Base-by-base conservation (phyloP, 768 basidiomycete species). In the Boletus patriciae region DNA sequence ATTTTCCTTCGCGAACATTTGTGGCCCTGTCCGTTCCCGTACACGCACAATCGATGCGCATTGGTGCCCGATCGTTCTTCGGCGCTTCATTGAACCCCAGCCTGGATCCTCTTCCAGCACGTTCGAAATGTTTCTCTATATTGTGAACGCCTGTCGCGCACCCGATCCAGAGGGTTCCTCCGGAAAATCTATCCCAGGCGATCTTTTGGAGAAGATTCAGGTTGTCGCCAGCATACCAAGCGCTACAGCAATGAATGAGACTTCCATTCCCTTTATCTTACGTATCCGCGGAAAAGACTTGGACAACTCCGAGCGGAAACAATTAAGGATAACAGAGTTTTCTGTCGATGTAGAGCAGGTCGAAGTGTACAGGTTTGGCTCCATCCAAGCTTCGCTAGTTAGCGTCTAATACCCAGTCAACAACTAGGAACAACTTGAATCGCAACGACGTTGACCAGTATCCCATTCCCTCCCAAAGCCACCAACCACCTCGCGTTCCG, bases 401-500 rank as follows among this genome's bases (percentile, higher is more conserved):
- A 12, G 15, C 46, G 60, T 46, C 62, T 66, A 21, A 64, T 29
- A 43, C 23, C 45, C 40, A 16, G 3, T 46, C 13, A 13, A 54
- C 18, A 18, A 55, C 16, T 62, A 87, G 84, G 60, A 75, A 70
- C 18, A 65, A 71, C 9, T 72, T 77, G n/a, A 74, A 77, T 18
- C 51, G 70, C 18, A 70, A 75, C 27, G 83, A 80, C 59, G 62
- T 75, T 4, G 47, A 75, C 5, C 73, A 72, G 29, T 85, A 76
- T 70, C 86, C 87, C 6, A 58, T 92, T 10, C 88, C 88, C 19
- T 73, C 81, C 10, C 58, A 68, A 43, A 67, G 74, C 12, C 63
- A 76, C 46, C 91, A 94, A 60, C 90, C 90, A 23, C 91, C 90
- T 7, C 72, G 77, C 44, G 58, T 76, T 34, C 82, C 85, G 2